These are phyloP conservation scores for Trichophyton rubrum DNA, from an alignment of 2,329 filamentous ascomycete species.

Conservation along the genomic window DNA sequence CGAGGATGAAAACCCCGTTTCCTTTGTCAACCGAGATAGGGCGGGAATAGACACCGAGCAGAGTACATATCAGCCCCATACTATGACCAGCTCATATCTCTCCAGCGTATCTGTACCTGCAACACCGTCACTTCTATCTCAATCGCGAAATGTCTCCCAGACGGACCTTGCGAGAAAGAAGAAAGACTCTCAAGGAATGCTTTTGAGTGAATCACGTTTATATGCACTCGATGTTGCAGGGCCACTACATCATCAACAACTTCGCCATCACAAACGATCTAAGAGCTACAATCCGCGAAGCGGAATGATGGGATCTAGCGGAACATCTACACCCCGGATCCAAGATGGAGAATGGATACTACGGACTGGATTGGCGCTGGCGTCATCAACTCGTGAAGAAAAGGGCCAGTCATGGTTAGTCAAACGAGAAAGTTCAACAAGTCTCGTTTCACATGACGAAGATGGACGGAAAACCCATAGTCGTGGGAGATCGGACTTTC, in stretches of 20 bases:
- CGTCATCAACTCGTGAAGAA: conserved; percentile 44
- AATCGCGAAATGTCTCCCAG: conserved; percentile 30
- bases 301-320: conserved; percentile 8
- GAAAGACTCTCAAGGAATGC: conserved; percentile 24
- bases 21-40: conserved; percentile 10
- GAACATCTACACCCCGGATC: conserved; percentile 10
- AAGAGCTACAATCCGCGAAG: conserved; percentile 7
- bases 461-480: conserved; percentile 16
- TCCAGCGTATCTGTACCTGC: conserved; percentile 31
- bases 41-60: conserved; percentile 16
- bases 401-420: conserved; percentile 52
- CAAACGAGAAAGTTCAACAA: conserved; percentile 44
- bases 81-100: conserved; percentile 26
- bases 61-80: conserved; percentile 21
- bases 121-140: conserved; percentile 32
- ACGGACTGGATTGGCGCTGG: conserved; percentile 45
- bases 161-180: conserved; percentile 21
- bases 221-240: conserved; percentile 18
- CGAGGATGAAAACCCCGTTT: conserved; percentile 25
- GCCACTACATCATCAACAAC: conserved; percentile 16
- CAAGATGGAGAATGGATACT: conserved; percentile 46
- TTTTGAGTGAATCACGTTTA: conserved; percentile 27
- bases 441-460: conserved; percentile 32
- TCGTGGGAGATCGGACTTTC: conserved; percentile 17
- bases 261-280: conserved; percentile 6